A percentile compares a stretch with the other conserved stretches of the same genome.
phyloP scores from a whole-genome alignment of 2,329 filamentous ascomycete species.

The Penicillium vulpinum region DNA sequence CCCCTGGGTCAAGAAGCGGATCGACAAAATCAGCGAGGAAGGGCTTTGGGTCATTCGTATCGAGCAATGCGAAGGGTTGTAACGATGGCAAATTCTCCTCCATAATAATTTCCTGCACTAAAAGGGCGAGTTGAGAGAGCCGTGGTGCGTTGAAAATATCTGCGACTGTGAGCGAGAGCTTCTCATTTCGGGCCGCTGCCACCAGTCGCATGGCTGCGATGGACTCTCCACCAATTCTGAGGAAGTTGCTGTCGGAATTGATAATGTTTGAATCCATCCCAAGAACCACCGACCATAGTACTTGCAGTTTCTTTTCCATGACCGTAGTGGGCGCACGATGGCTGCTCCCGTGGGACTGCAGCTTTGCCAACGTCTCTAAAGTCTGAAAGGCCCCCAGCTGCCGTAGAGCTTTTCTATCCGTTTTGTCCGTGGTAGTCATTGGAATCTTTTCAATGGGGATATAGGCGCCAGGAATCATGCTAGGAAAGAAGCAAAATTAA shows the following conservation, averaged over 20 bases:
- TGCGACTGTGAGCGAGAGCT: neutral
- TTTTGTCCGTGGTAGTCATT: neutral
- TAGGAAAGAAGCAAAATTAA: neutral
- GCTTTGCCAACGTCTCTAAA: neutral
- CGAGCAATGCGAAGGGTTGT: neutral
- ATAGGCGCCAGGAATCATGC: neutral
- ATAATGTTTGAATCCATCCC: neutral
- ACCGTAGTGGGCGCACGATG: neutral
- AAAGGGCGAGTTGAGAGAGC: neutral
- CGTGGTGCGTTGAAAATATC: neutral
- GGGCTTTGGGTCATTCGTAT: neutral
- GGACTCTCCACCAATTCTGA: neutral
- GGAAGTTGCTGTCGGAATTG: neutral
- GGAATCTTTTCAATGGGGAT: neutral
- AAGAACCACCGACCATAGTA: neutral
- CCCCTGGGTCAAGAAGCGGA: neutral
- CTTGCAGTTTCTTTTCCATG: neutral
- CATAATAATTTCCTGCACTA: neutral
- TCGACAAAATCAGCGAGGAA: neutral
- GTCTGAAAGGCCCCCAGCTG: neutral
- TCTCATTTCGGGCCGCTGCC: neutral
- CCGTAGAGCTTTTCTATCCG: neutral
- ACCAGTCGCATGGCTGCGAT: neutral
- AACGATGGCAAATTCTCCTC: neutral
- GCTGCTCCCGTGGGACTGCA: neutral